Evolutionary conservation across 1,284 basidiomycete species (phyloP), one percentile per base, ranked within the genome.

Genomic region (Bjerkandera adusta): DNA sequence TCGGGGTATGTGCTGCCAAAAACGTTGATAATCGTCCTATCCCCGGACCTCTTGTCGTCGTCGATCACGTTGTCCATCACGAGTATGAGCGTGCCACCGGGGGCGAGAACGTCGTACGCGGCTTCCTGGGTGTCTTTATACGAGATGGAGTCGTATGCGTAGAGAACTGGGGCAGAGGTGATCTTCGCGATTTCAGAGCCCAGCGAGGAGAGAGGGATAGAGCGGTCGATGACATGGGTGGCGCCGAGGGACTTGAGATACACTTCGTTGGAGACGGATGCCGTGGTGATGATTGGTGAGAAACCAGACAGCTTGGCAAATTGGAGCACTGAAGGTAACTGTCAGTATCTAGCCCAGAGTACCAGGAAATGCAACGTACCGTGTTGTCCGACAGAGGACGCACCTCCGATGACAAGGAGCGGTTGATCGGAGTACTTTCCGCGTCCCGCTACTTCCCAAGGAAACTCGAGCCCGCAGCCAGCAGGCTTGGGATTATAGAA

Each of bases 231-330:
- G 32, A 65, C 57, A 26, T 67, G 67, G 10, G 65, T 66, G 3
- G 69, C 71, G 6, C 71, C 70, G 30, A 66, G 56, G 0, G 56
- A 54, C 45, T 63, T 64, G 52, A 68, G 56, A 35, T 60, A 58
- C 2, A 43, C 60, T 13, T 54, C 55, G 54, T 70, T 66, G 40
- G 58, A 57, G 5, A 56, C 50, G 3, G 68, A 69, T 2, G 66
- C 61, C 5, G 68, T 69, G 5, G 64, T 56, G 52, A 70, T 59
- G 49, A 69, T 65, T 3, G 60, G 63, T 21, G 49, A 47, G 59
- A 68, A 68, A 3, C 68, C 68, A 1, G 62, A 58, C 13, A 68
- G 52, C 48, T 60, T 65, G 5, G 64, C 60, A 15, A 70, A 50
- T 47, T 71, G 70, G 22, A 70, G 60, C 10, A 50, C 59, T 61